Percentiles rank a stretch among this genome's conserved stretches.
Evolutionary conservation across 306 rosid species (phyloP).

Genomic region (Pyrus communis): DNA sequence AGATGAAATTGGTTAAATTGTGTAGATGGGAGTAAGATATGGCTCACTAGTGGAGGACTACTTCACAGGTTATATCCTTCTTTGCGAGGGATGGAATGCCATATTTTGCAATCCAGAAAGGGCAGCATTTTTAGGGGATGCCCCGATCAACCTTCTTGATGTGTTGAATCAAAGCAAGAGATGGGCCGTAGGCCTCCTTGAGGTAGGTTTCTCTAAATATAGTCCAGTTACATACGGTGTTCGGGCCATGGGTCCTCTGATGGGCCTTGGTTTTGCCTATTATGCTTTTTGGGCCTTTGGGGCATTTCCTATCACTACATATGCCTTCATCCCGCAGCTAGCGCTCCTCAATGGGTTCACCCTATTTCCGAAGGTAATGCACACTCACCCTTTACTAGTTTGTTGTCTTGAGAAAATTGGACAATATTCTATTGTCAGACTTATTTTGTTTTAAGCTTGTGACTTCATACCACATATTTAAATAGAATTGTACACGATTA

Average conservation of each 20-base stretch:
- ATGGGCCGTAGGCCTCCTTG: slow-evolving; percentile 24
- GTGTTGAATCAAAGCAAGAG: slow-evolving; percentile 28
- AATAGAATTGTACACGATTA: neutral
- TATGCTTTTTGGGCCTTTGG: slow-evolving; percentile 14
- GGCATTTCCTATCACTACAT: slow-evolving; percentile 21
- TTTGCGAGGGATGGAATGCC: slow-evolving; percentile 33
- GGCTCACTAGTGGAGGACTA: slow-evolving; percentile 37
- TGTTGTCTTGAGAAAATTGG: too few relatives aligned
- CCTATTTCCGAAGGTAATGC: slow-evolving; percentile 30
- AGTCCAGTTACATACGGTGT: slow-evolving; percentile 19
- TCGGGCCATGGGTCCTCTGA: slow-evolving; percentile 9
- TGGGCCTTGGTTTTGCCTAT: slow-evolving; percentile 29
- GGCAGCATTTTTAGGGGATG: slow-evolving; percentile 30
- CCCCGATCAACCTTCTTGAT: slow-evolving; percentile 29
- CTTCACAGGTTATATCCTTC: slow-evolving; percentile 12
- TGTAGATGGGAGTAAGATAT: slow-evolving; percentile 32
- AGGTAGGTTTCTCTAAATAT: slow-evolving; percentile 22
- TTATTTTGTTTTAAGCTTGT: too few relatives aligned
- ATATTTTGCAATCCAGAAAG: slow-evolving; percentile 32
- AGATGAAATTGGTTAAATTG: neutral
- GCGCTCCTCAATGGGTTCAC: slow-evolving; percentile 30
- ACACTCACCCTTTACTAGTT: neutral
- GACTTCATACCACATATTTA: too few relatives aligned
- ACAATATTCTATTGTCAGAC: too few relatives aligned
- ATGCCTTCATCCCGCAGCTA: slow-evolving; percentile 35